Evolutionary conservation across 2,329 filamentous ascomycete genomes (phyloP), one percentile per base, ranked within the genome.

Genomic region (Aureobasidium sp.): DNA sequence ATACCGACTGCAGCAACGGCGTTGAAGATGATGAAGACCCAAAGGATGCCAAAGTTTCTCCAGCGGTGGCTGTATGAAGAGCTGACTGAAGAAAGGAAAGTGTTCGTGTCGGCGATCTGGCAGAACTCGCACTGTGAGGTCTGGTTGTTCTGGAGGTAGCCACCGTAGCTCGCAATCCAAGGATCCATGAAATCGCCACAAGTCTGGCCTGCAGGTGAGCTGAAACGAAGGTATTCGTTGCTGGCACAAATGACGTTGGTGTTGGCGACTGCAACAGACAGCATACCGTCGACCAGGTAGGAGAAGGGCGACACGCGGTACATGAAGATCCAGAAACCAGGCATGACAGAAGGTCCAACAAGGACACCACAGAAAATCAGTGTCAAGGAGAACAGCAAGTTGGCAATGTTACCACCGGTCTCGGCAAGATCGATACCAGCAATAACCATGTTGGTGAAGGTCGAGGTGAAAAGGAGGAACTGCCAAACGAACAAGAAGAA

Each of bases 261-360:
- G 68, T 88, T 86, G 44, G 88, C 88, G 5, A 96, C 76, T 3
- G 84, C 89, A 0, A 82, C 83, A 0, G 86, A 81, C 0, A 93
- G 73, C 76, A 96, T 85, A 24, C 86, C 89, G 11, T 82, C 81
- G 29, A 93, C 84, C 17, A 94, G 77, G 71, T 96, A 96, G 0
- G 88, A 92, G 68, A 96, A 89, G 0, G 91, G 91, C 0, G 87
- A 91, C 53, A 91, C 76, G 50, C 88, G 84, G 74, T 93, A 93
- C 85, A 91, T 89, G 78, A 89, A 90, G 66, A 85, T 84, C 88
- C 89, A 93, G 80, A 92, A 91, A 6, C 82, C 77, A 0, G 89
- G 88, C 37, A 93, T 81, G 2, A 75, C 73, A 2, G 76, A 73
- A 0, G 87, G 86, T 6, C 78, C 76, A 31, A 85, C 85, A 64